These are phyloP conservation scores for Aristolochia californica DNA, from an alignment of 164 flowering plant species.

Conservation along the genomic window DNA sequence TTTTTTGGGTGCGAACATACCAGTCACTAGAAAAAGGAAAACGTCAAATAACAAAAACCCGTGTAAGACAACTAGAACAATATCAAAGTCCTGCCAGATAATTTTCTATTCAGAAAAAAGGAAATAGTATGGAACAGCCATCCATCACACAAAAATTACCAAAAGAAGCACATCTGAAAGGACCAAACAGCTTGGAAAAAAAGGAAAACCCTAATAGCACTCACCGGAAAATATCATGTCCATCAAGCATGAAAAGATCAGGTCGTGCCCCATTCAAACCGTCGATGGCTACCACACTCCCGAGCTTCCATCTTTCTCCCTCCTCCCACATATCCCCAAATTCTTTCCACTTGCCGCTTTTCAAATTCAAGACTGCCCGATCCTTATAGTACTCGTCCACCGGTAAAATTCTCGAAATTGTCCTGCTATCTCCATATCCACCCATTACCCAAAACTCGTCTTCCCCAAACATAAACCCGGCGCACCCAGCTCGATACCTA, in stretches of 20 bases:
- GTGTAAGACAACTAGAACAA: no score
- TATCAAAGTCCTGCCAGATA: no score
- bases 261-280: conserved; percentile 26
- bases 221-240: conserved; percentile 54
- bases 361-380: conserved; percentile 67
- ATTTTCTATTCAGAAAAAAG: no score
- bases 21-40: no score
- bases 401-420: conserved; percentile 69
- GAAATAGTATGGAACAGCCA: neutral
- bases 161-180: neutral
- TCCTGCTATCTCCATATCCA: conserved; percentile 81
- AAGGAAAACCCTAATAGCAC: neutral
- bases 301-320: conserved; percentile 60
- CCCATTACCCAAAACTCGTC: conserved; percentile 98
- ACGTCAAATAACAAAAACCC: no score
- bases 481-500: conserved; percentile 74
- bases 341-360: conserved; percentile 64
- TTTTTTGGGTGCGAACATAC: no score
- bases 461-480: conserved; percentile 56
- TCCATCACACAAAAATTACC: neutral
- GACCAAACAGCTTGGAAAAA: neutral
- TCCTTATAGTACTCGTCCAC: conserved; percentile 78
- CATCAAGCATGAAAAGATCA: conserved; percentile 73
- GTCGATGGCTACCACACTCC: conserved; percentile 57
- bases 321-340: conserved; percentile 83